These are phyloP conservation scores for Colletotrichum paranaense DNA, from an alignment of 2,329 filamentous ascomycete species.

Conservation along the genomic window DNA sequence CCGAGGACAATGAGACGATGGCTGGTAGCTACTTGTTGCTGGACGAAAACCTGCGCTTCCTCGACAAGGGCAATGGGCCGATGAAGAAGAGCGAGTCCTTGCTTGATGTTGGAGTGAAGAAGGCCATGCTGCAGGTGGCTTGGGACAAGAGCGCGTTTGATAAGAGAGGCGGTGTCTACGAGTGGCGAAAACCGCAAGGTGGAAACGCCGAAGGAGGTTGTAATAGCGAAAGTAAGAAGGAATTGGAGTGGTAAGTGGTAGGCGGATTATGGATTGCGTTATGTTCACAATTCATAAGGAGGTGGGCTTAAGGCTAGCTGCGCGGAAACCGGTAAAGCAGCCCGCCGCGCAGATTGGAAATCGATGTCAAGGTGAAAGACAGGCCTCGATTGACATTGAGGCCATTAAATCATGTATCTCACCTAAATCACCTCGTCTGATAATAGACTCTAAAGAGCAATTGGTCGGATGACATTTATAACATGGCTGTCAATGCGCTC, in stretches of 20 bases:
- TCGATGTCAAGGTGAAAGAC: too few species aligned
- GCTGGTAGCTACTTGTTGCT: conserved; percentile 61
- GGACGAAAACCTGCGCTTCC: conserved; percentile 63
- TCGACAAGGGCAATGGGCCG: conserved; percentile 53
- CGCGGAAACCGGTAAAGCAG: too few species aligned
- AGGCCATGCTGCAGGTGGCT: conserved; percentile 54
- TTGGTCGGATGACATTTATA: too few species aligned
- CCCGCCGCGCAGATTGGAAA: too few species aligned
- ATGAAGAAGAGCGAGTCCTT: conserved; percentile 47
- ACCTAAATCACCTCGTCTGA: too few species aligned
- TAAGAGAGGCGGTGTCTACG: conserved; percentile 59
- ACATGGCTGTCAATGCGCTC: too few species aligned
- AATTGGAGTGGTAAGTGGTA: background rate
- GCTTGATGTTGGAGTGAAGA: conserved; percentile 58
- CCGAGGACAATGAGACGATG: conserved; percentile 63
- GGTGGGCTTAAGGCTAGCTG: too few species aligned
- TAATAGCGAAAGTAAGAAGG: background rate
- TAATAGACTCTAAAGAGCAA: too few species aligned
- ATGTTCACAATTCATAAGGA: background rate
- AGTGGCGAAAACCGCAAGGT: conserved; percentile 50
- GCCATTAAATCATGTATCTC: too few species aligned
- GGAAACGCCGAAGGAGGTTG: background rate
- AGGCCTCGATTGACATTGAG: too few species aligned
- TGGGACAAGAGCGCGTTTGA: conserved; percentile 59
- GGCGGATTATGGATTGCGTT: background rate